phyloP scores from a whole-genome alignment of 805 yeast genomes.

The Schizosaccharomyces lindneri region DNA sequence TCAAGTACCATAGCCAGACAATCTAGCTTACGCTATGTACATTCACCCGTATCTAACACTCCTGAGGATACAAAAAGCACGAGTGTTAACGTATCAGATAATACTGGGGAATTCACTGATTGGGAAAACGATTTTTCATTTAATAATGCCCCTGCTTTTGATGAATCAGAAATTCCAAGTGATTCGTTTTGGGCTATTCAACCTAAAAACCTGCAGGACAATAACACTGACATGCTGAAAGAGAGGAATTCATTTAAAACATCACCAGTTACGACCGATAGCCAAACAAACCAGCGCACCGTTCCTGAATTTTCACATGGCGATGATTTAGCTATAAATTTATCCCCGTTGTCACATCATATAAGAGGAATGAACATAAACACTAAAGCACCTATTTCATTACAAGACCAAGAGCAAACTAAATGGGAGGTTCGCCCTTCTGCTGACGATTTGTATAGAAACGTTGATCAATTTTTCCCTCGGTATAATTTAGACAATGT shows the following conservation, averaged over 20 bases:
- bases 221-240: background rate
- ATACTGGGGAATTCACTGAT: background rate
- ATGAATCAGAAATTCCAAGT: background rate
- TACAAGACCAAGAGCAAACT: background rate
- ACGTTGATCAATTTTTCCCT: constrained; percentile 80
- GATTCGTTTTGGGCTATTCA: background rate
- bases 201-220: background rate
- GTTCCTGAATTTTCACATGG: background rate
- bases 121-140: background rate
- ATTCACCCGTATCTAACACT: background rate
- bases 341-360: background rate
- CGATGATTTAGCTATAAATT: background rate
- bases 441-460: constrained; percentile 75
- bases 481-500: constrained; percentile 62
- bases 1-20: background rate
- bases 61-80: background rate
- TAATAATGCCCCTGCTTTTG: constrained; percentile 1
- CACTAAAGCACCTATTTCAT: background rate
- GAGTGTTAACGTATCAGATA: background rate
- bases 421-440: constrained; percentile 73
- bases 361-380: background rate
- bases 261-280: background rate
- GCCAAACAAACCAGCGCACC: background rate
- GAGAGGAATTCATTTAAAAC: background rate
- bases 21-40: background rate